phyloP scores from a whole-genome alignment of 2,329 filamentous ascomycete species.

The Colletotrichum australisinense region DNA sequence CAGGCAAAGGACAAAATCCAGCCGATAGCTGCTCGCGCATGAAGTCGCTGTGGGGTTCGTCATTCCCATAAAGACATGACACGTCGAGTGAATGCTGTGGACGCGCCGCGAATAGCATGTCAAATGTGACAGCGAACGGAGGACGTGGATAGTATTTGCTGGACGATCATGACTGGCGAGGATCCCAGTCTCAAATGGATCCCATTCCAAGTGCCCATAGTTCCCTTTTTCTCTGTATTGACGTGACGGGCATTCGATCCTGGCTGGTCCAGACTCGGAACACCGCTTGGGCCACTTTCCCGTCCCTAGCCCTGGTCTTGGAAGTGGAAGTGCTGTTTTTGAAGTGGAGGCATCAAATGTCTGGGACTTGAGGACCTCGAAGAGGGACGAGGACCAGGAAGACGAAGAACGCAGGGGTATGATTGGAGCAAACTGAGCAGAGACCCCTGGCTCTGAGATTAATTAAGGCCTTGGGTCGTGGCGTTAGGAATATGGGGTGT shows the following conservation, averaged over 20 bases:
- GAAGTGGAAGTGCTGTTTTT: neutral
- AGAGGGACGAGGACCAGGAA: slow-evolving; percentile 1
- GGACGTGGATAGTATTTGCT: neutral
- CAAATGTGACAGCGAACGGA: slow-evolving; percentile 12
- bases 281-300: slow-evolving; percentile 6
- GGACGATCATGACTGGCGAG: neutral
- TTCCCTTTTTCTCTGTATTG: neutral
- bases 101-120: slow-evolving; percentile 7
- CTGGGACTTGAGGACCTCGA: slow-evolving; percentile 1
- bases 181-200: slow-evolving; percentile 4
- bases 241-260: slow-evolving; percentile 17
- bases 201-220: slow-evolving; percentile 1
- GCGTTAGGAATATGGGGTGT: slow-evolving; percentile 32
- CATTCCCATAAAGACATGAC: neutral
- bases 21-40: slow-evolving; percentile 1
- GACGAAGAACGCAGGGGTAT: neutral
- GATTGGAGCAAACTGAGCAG: slow-evolving; percentile 20
- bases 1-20: neutral
- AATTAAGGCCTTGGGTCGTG: slow-evolving; percentile 29
- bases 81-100: slow-evolving; percentile 8
- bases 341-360: neutral
- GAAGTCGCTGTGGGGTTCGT: neutral
- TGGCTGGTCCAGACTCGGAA: neutral
- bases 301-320: neutral
- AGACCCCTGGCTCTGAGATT: slow-evolving; percentile 19